Evolutionary conservation across 306 rosid genomes (phyloP).

Genomic region (Pterocarpus macrocarpus): DNA sequence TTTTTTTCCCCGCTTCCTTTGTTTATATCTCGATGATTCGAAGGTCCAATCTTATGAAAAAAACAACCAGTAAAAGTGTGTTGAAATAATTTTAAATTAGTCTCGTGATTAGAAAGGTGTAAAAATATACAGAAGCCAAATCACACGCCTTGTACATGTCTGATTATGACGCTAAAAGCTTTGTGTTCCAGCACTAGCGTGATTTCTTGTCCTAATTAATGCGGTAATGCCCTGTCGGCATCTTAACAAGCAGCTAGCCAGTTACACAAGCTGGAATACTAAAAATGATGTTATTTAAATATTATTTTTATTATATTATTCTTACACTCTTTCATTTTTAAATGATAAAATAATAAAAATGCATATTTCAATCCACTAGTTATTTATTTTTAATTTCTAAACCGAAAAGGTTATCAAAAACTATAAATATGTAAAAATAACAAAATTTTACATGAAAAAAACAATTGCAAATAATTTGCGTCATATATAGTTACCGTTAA

Average conservation of each 20-base stretch:
- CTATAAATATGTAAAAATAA: no score
- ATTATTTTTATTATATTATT: no score
- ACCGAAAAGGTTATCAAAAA: no score
- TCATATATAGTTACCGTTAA: not conserved
- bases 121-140: not conserved
- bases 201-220: no score
- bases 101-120: conserved; percentile 11
- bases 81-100: not conserved
- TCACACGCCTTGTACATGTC: not conserved
- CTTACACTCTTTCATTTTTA: no score
- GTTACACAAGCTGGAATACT: no score
- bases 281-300: no score
- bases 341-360: no score
- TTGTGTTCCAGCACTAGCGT: not conserved
- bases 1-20: not conserved
- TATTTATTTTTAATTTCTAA: no score
- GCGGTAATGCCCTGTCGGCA: not conserved
- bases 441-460: no score
- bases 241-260: no score
- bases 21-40: not conserved
- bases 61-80: not conserved
- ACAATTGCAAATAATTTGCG: not conserved
- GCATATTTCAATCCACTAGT: no score
- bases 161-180: not conserved
- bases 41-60: not conserved